Conservation (phyloP, 2,329 filamentous ascomycete genomes). For the Didymella exigua region DNA sequence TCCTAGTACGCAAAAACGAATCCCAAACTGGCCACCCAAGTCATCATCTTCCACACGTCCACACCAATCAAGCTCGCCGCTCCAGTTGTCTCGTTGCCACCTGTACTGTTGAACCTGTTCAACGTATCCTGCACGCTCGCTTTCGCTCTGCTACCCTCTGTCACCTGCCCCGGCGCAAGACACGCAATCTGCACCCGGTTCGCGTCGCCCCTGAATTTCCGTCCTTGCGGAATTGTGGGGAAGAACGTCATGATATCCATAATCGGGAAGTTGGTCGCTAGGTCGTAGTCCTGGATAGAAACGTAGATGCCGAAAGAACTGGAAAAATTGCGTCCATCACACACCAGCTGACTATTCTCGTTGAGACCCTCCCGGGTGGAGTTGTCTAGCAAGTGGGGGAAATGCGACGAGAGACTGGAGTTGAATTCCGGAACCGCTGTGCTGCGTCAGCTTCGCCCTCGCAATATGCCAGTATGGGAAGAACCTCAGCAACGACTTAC, state of each 20-base stretch:
- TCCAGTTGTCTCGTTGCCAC: neutral
- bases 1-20: neutral
- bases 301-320: neutral
- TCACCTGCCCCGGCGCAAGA: neutral
- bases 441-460: neutral
- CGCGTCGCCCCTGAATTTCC: neutral
- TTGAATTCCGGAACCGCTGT: conserved; percentile 5
- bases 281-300: conserved; percentile 1
- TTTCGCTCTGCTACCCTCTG: neutral
- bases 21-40: neutral
- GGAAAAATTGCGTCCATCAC: neutral
- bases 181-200: conserved; percentile 4
- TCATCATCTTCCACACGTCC: neutral
- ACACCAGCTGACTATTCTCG: neutral
- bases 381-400: neutral
- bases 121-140: conserved; percentile 1
- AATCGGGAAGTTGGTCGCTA: conserved; percentile 2
- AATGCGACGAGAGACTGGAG: neutral
- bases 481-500: neutral
- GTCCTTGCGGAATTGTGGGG: neutral
- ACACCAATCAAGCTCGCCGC: neutral
- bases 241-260: conserved; percentile 13
- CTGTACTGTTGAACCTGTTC: neutral
- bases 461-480: neutral
- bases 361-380: neutral